Base-by-base conservation (phyloP, 768 basidiomycete species). In the Mycena capillaripes region DNA sequence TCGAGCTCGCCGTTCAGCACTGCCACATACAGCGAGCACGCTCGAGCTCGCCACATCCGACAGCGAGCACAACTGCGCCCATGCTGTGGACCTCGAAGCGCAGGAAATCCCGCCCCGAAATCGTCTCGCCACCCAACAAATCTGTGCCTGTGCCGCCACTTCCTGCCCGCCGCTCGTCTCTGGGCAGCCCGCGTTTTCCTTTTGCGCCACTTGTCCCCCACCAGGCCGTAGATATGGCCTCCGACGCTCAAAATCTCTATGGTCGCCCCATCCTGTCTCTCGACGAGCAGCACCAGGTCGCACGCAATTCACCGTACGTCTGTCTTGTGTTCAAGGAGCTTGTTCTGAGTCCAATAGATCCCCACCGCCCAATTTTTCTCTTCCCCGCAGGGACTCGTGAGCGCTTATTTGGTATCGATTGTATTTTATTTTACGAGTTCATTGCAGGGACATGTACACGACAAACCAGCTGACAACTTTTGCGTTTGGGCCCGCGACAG, bases 391-490 rank as follows among this genome's bases (percentile, higher is more conserved):
- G 27, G 70, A 71, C 8, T 59, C 48, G 61, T 70, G 17, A 61
- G 60, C 30, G 58, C 27, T 12, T 21, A 56, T 59, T 27, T 53
- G 16, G 14, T 55, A 55, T 55, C 52, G 52, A 29, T 16, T 53
- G 17, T 8, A 9, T 23, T 50, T 27, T 46, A 50, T 59, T 38
- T 57, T 27, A 59, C 25, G n/a, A n/a, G n/a, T n/a, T n/a, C n/a
- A n/a, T n/a, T n/a, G n/a, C n/a, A n/a, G n/a, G n/a, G 71, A 75
- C 27, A 23, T 69, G 87, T 87, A 88, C 73, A 83, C 84, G 1
- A 82, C 82, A 44, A 85, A 87, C 70, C 82, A 84, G 38, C 84
- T 89, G 56, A 78, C 83, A 16, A 83, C 85, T 2, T 89, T 87
- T 75, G 83, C 84, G 16, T 89, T 89, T 72, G 88, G 88, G 5